These are phyloP conservation scores for Phytopythium kandeliae DNA, from an alignment of 352 stramenopile genomes.

Conservation along the genomic window DNA sequence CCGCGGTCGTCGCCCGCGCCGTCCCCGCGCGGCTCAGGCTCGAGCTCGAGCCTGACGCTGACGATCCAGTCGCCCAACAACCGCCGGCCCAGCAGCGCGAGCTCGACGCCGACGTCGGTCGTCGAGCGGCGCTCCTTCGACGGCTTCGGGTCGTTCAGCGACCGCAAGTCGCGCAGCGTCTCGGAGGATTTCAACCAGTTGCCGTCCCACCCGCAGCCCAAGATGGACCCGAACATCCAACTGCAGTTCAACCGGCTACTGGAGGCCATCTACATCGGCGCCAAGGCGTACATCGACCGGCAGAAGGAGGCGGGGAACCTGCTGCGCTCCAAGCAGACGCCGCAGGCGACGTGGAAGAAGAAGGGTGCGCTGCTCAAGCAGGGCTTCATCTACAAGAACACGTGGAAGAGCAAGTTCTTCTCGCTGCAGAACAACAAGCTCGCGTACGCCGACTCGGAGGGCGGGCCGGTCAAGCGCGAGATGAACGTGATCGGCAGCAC, in stretches of 20 bases:
- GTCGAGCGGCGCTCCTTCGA: constrained; percentile 14
- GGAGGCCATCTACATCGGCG: constrained; percentile 80
- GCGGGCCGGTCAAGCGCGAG: constrained; percentile 81
- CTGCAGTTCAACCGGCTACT: constrained; percentile 76
- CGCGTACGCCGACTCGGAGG: constrained; percentile 72
- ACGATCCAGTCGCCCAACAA: constrained; percentile 77
- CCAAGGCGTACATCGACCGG: constrained; percentile 81
- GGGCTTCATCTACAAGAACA: constrained; percentile 89
- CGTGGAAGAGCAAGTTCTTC: constrained; percentile 85
- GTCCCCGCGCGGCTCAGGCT: constrained; percentile 38
- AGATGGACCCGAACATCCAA: constrained; percentile 85
- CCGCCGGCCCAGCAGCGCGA: constrained; percentile 49
- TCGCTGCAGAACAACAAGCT: constrained; percentile 87
- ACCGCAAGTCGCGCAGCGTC: constrained; percentile 67
- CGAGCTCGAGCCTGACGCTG: constrained; percentile 39
- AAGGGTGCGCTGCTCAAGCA: constrained; percentile 84
- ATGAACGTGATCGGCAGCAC: constrained; percentile 83
- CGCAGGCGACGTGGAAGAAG: constrained; percentile 87
- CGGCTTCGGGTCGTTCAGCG: constrained; percentile 32
- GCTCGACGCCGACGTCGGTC: constrained; percentile 57
- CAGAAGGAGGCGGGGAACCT: constrained; percentile 61
- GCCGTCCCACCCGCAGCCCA: constrained; percentile 46
- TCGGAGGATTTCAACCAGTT: constrained; percentile 75
- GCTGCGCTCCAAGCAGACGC: constrained; percentile 48
- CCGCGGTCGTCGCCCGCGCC: constrained; percentile 52